A percentile compares a stretch with the other conserved stretches of the same genome.
phyloP scores from a whole-genome alignment of 805 yeast genomes.

The Groenewaldozyma tartarivorans region DNA sequence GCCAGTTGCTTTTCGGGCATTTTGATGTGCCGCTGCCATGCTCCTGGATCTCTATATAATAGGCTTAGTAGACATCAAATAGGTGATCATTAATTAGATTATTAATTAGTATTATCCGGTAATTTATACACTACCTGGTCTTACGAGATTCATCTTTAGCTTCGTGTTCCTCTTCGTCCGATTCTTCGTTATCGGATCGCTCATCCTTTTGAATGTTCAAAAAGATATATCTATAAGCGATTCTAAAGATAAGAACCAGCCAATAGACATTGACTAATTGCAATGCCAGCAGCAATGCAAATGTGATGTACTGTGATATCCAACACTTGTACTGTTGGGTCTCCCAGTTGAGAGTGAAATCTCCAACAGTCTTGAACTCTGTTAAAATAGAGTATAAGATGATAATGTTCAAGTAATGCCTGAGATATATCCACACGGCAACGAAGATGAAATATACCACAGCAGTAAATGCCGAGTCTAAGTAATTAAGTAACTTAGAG shows the following conservation, averaged over 20 bases:
- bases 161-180: constrained; percentile 32
- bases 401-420: constrained; percentile 76
- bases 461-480: constrained; percentile 55
- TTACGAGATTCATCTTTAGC: neutral
- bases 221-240: constrained; percentile 54
- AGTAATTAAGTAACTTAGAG: constrained; percentile 80
- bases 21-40: no score
- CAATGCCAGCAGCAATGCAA: constrained; percentile 62
- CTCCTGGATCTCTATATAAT: no score
- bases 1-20: no score
- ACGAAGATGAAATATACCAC: constrained; percentile 65
- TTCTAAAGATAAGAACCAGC: constrained; percentile 74
- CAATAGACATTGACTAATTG: constrained; percentile 84
- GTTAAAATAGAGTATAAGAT: constrained; percentile 55
- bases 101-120: no score
- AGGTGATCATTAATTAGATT: no score
- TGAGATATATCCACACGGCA: constrained; percentile 70
- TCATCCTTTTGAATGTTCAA: constrained; percentile 65
- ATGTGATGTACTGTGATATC: constrained; percentile 88
- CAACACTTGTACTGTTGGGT: constrained; percentile 94
- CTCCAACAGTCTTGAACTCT: constrained; percentile 80
- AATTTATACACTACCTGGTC: neutral
- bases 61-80: no score
- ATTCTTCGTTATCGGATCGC: constrained; percentile 79
- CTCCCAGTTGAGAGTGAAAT: constrained; percentile 68